Conservation (phyloP, 306 rosid species). For the Cucumis melo region DNA sequence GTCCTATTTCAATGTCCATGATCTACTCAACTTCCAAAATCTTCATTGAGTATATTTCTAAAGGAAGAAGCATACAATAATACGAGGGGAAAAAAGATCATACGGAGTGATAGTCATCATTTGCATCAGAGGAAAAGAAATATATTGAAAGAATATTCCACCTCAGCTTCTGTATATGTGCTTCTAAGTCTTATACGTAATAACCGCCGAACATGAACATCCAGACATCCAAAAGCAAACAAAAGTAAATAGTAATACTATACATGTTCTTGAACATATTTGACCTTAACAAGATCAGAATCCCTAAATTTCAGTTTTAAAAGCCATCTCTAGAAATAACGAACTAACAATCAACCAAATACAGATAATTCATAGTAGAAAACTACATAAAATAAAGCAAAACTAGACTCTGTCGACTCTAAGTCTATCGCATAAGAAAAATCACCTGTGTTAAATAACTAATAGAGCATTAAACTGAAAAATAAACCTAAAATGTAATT, state of each 20-base stretch:
- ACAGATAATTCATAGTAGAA: neutral
- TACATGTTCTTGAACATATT: neutral
- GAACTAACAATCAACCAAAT: slow-evolving; percentile 3
- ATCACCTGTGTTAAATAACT: slow-evolving; percentile 2
- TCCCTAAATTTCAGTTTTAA: neutral
- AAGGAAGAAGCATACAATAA: neutral
- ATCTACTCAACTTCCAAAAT: no score
- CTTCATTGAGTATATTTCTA: neutral
- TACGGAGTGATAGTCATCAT: neutral
- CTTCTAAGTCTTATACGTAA: slow-evolving; percentile 17
- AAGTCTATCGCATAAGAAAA: neutral
- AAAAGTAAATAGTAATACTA: neutral
- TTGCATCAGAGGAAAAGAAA: neutral
- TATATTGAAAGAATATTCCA: slow-evolving; percentile 12
- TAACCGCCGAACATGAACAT: neutral
- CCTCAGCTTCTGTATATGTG: slow-evolving; percentile 72
- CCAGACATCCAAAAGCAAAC: slow-evolving; percentile 1
- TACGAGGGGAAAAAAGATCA: neutral
- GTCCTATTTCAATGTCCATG: no score
- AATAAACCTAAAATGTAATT: neutral
- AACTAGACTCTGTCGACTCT: neutral
- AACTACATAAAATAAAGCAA: neutral
- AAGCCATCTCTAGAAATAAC: neutral
- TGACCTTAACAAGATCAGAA: neutral
- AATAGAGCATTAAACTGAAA: neutral